Evolutionary conservation across 176 grass and related monocot species (phyloP).

Genomic region (Tillandsia leiboldiana): DNA sequence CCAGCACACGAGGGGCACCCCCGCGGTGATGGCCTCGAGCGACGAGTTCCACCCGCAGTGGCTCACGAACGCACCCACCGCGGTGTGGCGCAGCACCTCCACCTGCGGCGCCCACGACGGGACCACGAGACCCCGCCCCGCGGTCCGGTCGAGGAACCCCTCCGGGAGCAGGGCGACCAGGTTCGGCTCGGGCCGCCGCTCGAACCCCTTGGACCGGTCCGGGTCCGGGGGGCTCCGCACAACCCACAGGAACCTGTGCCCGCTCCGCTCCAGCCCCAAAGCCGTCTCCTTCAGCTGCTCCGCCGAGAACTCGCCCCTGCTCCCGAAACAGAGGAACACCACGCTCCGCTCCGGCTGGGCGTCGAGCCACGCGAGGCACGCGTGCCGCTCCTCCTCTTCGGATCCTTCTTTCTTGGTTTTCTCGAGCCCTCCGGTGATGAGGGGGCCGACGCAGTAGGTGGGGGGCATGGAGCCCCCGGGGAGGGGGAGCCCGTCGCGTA

Average conservation of each 20-base stretch:
- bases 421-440: slow-evolving; percentile 16
- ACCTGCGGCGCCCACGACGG: slow-evolving; percentile 35
- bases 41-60: slow-evolving; percentile 24
- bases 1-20: slow-evolving; percentile 29
- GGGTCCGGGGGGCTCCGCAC: not conserved
- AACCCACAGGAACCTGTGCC: slow-evolving; percentile 24
- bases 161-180: slow-evolving; percentile 17
- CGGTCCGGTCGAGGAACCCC: slow-evolving; percentile 24
- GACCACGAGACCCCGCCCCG: slow-evolving; percentile 14
- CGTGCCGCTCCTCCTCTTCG: not conserved
- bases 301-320: slow-evolving; percentile 7
- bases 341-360: slow-evolving; percentile 8
- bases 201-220: not conserved
- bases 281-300: slow-evolving; percentile 24
- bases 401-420: slow-evolving; percentile 8
- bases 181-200: slow-evolving; percentile 7
- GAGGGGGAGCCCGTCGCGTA: slow-evolving; percentile 19
- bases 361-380: slow-evolving; percentile 20
- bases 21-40: slow-evolving; percentile 8
- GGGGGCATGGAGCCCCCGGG: slow-evolving; percentile 17
- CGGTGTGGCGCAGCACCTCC: slow-evolving; percentile 16
- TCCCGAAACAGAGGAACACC: slow-evolving; percentile 25
- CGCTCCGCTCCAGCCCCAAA: slow-evolving; percentile 13
- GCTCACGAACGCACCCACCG: slow-evolving; percentile 25
- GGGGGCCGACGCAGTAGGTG: slow-evolving; percentile 45